Evolutionary conservation across 345 rosid genomes (phyloP), one percentile per base, ranked within the genome.

Genomic region (Dipteronia dyeriana): DNA sequence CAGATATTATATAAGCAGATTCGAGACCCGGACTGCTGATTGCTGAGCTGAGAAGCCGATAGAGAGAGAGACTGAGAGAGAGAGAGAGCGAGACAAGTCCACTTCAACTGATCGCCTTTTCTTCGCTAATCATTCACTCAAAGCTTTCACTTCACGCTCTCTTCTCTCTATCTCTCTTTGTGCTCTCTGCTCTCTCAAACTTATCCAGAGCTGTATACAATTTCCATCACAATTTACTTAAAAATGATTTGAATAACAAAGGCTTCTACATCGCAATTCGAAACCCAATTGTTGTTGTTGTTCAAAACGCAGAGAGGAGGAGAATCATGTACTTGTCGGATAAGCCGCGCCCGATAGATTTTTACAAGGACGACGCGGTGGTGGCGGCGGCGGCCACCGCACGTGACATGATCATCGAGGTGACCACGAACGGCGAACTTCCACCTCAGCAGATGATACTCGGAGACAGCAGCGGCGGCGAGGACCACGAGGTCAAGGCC

Each of bases 331-430:
- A 92, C 81, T 70, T 90, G 57, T 87, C 99, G 49, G 98, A 94
- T 73, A 94, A 94, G 84, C 89, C 98, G 19, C 91, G 88, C 34
- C 85, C 97, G 0, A 83, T 83, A 49, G 91, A 86, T 82, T 90
- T 92, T 86, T 93, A 92, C 91, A 88, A 91, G 81, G 92, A 92
- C 76, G 96, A 91, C 23, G 26, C 68, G 38, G 38, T 4, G 38
- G 38, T 34, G 0, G 76, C 67, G 3, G 65, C 65, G 3, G 74
- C 83, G 23, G 17, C 86, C 79, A 54, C 79, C 49, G 68, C 86
- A 29, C 86, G 90, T 72, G 91, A 92, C 76, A 94, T 94, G 97
- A 92, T 94, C 23, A 90, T 96, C 80, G 95, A 96, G 80, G 90
- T 89, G 80, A 84, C 91, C 23, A 39, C 90, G 81, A 91, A 86